A percentile compares a stretch with the other conserved stretches of the same genome.
phyloP scores from a whole-genome alignment of 768 basidiomycete genomes.

The Phlebiopsis gigantea region DNA sequence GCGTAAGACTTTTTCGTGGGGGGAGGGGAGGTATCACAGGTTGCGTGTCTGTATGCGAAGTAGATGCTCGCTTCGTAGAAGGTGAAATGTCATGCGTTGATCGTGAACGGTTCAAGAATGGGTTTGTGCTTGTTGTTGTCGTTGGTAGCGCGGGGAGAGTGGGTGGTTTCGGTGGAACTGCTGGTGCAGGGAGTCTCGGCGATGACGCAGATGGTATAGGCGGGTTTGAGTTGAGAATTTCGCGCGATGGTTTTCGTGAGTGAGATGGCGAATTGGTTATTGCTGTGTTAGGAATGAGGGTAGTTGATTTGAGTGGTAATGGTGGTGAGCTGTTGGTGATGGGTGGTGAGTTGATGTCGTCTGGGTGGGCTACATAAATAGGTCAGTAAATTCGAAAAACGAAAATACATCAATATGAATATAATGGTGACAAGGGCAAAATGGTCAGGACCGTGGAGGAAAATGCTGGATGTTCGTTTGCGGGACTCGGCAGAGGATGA shows the following conservation, averaged over 20 bases:
- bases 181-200: slow-evolving; percentile 1
- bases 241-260: not conserved
- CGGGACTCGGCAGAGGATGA: not conserved
- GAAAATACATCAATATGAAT: too few relatives aligned
- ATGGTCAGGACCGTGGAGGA: not conserved
- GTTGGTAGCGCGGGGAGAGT: slow-evolving; percentile 12
- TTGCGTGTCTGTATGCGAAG: slow-evolving; percentile 2
- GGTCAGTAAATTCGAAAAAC: too few relatives aligned
- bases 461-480: not conserved
- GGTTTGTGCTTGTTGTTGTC: slow-evolving; percentile 30
- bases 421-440: too few relatives aligned
- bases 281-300: not conserved
- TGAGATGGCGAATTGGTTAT: not conserved
- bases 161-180: slow-evolving; percentile 15
- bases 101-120: slow-evolving; percentile 30
- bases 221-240: not conserved
- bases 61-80: not conserved
- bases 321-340: slow-evolving; percentile 15
- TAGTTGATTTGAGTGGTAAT: slow-evolving; percentile 1
- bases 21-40: slow-evolving; percentile 39
- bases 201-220: slow-evolving; percentile 7
- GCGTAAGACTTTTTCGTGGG: slow-evolving; percentile 38
- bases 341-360: slow-evolving; percentile 12
- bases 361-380: slow-evolving; percentile 2
- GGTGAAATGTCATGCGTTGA: slow-evolving; percentile 13